These are phyloP conservation scores for Teratosphaeria viscida DNA, from an alignment of 2,329 filamentous ascomycete genomes.

Conservation along the genomic window DNA sequence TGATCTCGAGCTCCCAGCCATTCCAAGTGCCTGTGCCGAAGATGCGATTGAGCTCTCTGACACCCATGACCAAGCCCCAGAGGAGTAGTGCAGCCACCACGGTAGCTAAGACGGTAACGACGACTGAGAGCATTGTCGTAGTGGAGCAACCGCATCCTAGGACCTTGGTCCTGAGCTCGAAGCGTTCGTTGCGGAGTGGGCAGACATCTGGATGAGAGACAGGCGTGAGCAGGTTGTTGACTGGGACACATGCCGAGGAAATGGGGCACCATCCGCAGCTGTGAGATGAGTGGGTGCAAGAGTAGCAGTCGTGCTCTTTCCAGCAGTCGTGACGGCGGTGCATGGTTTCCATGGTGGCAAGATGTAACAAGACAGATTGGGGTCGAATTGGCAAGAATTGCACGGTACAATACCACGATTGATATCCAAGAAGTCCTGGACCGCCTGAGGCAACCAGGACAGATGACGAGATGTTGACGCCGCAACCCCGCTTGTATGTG, in stretches of 20 bases:
- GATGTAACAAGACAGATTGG: no score
- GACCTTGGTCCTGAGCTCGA: constrained; percentile 34
- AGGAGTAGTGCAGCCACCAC: constrained; percentile 29
- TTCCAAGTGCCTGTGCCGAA: constrained; percentile 17
- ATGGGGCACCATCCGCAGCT: constrained; percentile 36
- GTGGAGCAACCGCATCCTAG: constrained; percentile 38
- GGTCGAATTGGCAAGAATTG: no score
- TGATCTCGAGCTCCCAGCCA: constrained; percentile 20
- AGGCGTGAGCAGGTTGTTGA: constrained; percentile 31
- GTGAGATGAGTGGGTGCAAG: constrained; percentile 18
- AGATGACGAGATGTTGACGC: background rate
- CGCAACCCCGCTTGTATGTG: background rate
- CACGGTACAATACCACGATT: background rate
- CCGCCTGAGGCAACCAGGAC: background rate
- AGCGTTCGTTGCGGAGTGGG: constrained; percentile 32
- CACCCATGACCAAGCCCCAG: constrained; percentile 15
- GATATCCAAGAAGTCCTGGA: background rate
- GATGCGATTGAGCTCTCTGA: constrained; percentile 14
- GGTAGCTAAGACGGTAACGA: constrained; percentile 34
- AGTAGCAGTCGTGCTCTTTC: constrained; percentile 22
- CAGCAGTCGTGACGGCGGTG: constrained; percentile 15
- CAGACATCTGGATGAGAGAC: constrained; percentile 25
- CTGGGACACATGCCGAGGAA: constrained; percentile 33
- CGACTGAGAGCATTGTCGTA: constrained; percentile 33
- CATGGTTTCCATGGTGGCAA: background rate